Percentiles rank a stretch among this genome's conserved stretches.
These are phyloP conservation scores for Pterulicium gracile DNA, from an alignment of 1,284 basidiomycete genomes.

Conservation along the genomic window DNA sequence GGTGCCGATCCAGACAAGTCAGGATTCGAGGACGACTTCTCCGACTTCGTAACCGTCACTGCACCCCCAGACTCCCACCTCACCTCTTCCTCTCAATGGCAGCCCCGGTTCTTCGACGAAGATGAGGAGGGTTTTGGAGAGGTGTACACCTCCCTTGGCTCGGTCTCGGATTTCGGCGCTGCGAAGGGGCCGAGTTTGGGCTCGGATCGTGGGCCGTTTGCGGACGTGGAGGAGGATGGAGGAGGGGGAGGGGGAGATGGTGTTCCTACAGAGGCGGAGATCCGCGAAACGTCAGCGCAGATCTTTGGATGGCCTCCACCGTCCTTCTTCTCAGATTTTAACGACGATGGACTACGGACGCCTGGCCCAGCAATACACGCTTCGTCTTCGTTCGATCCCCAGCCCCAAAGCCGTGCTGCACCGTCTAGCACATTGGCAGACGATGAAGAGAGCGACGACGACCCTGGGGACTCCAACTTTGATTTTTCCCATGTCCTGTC, in stretches of 20 bases:
- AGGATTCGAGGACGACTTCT: constrained; percentile 72
- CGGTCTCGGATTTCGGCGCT: constrained; percentile 35
- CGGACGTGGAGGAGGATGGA: constrained; percentile 23
- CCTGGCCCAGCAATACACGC: too few relatives aligned
- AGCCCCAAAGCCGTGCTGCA: too few relatives aligned
- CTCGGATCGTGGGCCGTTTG: too few relatives aligned
- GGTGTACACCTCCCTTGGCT: constrained; percentile 37
- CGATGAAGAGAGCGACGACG: constrained; percentile 19
- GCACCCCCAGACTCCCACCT: constrained; percentile 27
- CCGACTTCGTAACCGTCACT: constrained; percentile 44
- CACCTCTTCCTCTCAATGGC: constrained; percentile 1
- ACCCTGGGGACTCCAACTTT: constrained; percentile 36
- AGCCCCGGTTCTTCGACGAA: constrained; percentile 8
- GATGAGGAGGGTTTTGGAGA: constrained; percentile 20
- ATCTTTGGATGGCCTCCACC: constrained; percentile 39
- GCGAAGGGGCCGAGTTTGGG: too few relatives aligned
- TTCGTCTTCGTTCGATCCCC: too few relatives aligned
- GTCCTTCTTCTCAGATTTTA: constrained; percentile 5
- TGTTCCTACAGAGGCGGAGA: constrained; percentile 40
- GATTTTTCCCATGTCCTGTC: constrained; percentile 55
- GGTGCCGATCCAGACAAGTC: not conserved
- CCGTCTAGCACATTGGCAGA: constrained; percentile 12
- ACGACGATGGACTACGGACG: constrained; percentile 6
- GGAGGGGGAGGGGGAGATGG: too few relatives aligned
- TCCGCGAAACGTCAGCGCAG: constrained; percentile 35